Percentiles rank a stretch among this genome's conserved stretches.
Conservation (phyloP, 2,329 filamentous ascomycete species). For the Onygena corvina region DNA sequence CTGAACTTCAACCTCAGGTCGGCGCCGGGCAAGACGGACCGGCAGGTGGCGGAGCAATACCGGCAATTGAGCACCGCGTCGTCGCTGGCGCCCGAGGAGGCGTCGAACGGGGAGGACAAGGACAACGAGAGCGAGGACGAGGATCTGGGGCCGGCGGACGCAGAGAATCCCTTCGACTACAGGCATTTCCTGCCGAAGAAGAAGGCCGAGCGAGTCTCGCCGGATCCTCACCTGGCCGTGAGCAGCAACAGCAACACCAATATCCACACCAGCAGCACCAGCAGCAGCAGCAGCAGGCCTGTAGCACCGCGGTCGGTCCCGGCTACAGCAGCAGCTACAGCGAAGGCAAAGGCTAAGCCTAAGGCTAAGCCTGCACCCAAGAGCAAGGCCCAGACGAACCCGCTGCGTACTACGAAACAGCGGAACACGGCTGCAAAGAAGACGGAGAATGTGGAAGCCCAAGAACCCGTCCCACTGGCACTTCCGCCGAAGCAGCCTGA, state of each 20-base stretch:
- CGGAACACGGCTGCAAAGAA: background rate
- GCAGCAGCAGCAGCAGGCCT: constrained; percentile 26
- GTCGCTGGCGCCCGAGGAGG: constrained; percentile 24
- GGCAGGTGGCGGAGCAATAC: constrained; percentile 54
- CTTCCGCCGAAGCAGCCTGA: constrained; percentile 17
- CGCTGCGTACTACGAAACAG: constrained; percentile 21
- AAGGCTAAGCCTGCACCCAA: constrained; percentile 17
- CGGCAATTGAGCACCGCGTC: constrained; percentile 46
- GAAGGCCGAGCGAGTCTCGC: constrained; percentile 24
- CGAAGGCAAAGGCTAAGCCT: constrained; percentile 18
- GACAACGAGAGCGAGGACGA: constrained; percentile 30
- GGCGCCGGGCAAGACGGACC: constrained; percentile 54
- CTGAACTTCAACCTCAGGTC: constrained; percentile 77
- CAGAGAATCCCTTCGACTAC: constrained; percentile 39
- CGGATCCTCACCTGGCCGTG: constrained; percentile 20
- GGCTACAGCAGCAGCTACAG: constrained; percentile 20
- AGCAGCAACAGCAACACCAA: no score
- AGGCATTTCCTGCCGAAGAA: constrained; percentile 38
- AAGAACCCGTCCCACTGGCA: constrained; percentile 7
- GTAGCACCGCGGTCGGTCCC: constrained; percentile 18
- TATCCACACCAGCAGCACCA: constrained; percentile 28
- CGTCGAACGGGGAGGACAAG: constrained; percentile 20
- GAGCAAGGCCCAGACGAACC: constrained; percentile 23
- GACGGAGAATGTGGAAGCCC: no score
- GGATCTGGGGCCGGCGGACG: constrained; percentile 28